These are phyloP conservation scores for Coniferiporia sulphurascens DNA, from an alignment of 1,284 basidiomycete genomes.

Conservation along the genomic window DNA sequence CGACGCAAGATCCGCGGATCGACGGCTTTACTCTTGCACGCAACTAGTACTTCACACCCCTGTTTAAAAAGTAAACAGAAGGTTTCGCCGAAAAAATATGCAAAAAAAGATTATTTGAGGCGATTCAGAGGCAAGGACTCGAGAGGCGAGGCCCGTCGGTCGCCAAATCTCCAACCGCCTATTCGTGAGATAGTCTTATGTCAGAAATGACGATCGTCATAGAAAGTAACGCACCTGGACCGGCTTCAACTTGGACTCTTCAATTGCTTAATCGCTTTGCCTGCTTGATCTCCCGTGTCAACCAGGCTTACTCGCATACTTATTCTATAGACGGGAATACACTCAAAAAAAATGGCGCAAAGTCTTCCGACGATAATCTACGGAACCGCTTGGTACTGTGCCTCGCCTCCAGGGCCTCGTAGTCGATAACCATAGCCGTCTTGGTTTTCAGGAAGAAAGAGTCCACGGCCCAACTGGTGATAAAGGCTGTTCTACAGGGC, in stretches of 20 bases:
- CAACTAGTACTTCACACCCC: background rate
- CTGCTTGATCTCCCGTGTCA: too few species aligned
- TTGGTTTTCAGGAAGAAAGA: conserved; percentile 48
- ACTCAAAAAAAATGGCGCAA: background rate
- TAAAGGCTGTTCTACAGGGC: conserved; percentile 64
- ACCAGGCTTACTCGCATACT: too few species aligned
- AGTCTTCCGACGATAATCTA: background rate
- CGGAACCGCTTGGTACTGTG: background rate
- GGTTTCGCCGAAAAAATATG: background rate
- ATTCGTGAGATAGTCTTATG: background rate
- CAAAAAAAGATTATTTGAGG: background rate
- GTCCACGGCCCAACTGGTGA: conserved; percentile 58
- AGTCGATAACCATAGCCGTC: background rate
- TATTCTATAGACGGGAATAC: too few species aligned
- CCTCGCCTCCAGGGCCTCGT: background rate
- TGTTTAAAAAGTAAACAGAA: background rate
- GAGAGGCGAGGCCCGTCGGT: too few species aligned
- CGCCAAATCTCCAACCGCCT: too few species aligned
- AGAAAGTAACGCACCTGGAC: too few species aligned
- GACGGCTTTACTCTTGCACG: background rate
- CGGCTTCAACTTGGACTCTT: too few species aligned
- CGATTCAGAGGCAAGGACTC: too few species aligned
- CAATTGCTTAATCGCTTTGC: too few species aligned
- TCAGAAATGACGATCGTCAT: background rate
- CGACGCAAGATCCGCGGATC: background rate